These are phyloP conservation scores for Huntiella abstrusa DNA, from an alignment of 2,329 filamentous ascomycete species.

Conservation along the genomic window DNA sequence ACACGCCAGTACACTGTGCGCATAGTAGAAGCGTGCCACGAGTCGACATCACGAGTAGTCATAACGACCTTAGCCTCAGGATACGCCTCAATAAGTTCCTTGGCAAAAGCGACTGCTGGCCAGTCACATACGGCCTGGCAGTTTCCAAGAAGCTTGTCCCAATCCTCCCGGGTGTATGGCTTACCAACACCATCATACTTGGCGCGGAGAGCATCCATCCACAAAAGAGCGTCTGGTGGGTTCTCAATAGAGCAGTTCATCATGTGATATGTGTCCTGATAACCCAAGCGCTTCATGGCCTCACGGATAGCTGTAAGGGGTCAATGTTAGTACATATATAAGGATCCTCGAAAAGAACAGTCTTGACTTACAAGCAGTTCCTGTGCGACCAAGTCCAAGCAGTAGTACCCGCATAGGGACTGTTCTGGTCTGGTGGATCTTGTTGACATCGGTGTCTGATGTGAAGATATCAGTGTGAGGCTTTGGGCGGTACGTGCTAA, in stretches of 20 bases:
- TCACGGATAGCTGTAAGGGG: slow-evolving; percentile 34
- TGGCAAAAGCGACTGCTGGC: slow-evolving; percentile 47
- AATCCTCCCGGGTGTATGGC: slow-evolving; percentile 44
- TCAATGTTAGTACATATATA: neutral
- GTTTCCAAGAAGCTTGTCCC: slow-evolving; percentile 44
- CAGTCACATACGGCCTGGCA: slow-evolving; percentile 51
- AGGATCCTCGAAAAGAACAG: neutral
- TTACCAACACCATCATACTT: slow-evolving; percentile 35
- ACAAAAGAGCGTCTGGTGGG: slow-evolving; percentile 8
- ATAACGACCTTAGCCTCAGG: slow-evolving; percentile 55
- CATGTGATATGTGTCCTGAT: slow-evolving; percentile 55
- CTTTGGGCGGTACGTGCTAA: slow-evolving; percentile 1
- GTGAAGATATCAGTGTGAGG: slow-evolving; percentile 44
- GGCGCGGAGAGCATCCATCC: slow-evolving; percentile 18
- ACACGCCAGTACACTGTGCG: slow-evolving; percentile 33
- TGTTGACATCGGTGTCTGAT: slow-evolving; percentile 47
- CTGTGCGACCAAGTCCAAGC: slow-evolving; percentile 50
- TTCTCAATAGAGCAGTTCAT: slow-evolving; percentile 13
- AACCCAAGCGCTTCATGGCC: slow-evolving; percentile 47
- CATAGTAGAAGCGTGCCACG: slow-evolving; percentile 42
- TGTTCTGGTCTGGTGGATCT: slow-evolving; percentile 38
- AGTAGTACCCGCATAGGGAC: slow-evolving; percentile 46
- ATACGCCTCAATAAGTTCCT: slow-evolving; percentile 52
- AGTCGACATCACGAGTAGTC: slow-evolving; percentile 45
- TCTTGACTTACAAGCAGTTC: slow-evolving; percentile 44